Base-by-base conservation (phyloP, 768 basidiomycete species). In the Psilocybe azurescens region DNA sequence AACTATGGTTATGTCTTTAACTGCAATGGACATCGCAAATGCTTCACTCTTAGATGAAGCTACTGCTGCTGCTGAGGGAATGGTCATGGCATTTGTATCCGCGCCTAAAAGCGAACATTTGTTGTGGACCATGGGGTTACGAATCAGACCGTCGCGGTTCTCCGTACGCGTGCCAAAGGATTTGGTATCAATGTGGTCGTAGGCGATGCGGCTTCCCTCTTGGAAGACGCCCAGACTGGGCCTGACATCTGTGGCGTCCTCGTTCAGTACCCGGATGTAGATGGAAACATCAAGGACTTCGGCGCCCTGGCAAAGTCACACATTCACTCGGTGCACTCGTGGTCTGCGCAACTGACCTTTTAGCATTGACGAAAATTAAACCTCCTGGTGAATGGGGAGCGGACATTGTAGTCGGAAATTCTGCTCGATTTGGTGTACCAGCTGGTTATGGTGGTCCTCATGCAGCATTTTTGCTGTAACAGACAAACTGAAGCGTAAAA, bases 331-430 rank as follows among this genome's bases (percentile, higher is more conserved):
- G 92, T 30, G 95, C 85, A n/a, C 83, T 97, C 60, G 87, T 97
- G 55, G 84, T 91, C 5, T 93, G 90, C 67, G 94, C 94, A 14
- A 94, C 94, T 10, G 97, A 99, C 77, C 84, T 99, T 56, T 83
- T 99, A 44, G 94, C 97, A 1, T 80, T 99, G 73, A 94, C 95
- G 2, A 83, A 95, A 82, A 82, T 99, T 61, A 94, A 93, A 68
- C 94, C 97, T 30, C 97, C 97, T 13, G 97, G 97, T 59, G 97
- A 99, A 81, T 99, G 97, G 95, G 97, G 97, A 54, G 96, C 95
- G 32, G 97, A 99, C 74, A 87, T 99, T 65, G 96, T 94, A 7
- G 80, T 97, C 49, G 97, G 97, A 41, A 98, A 97, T 74, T 94
- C 95, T 14, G 97, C 92, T 32, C 88, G 97, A 16, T 99, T 99